A percentile compares a stretch with the other conserved stretches of the same genome.
Evolutionary conservation across 129 eudicot genomes (phyloP).

Genomic region (Escallonia rubra): DNA sequence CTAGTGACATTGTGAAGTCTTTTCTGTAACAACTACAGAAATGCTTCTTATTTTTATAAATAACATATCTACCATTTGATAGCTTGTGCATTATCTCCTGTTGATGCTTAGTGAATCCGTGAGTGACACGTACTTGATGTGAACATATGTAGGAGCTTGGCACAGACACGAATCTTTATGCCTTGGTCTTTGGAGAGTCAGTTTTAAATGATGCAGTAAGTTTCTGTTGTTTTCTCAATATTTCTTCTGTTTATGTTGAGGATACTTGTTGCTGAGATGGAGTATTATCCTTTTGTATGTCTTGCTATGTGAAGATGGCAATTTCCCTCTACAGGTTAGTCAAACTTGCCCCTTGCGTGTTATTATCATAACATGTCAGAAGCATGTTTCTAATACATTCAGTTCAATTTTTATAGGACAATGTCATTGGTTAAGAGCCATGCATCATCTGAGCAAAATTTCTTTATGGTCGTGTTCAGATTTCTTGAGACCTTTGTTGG

Average conservation of each 20-base stretch:
- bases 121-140: constrained; percentile 18
- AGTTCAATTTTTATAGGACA: constrained; percentile 44
- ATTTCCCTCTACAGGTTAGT: constrained; percentile 91
- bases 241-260: constrained; percentile 8
- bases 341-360: constrained; percentile 9
- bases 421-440: constrained; percentile 85
- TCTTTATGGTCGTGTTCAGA: constrained; percentile 64
- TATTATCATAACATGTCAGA: background rate
- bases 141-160: constrained; percentile 84
- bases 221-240: constrained; percentile 6
- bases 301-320: constrained; percentile 68
- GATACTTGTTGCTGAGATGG: constrained; percentile 18
- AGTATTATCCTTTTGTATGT: constrained; percentile 19
- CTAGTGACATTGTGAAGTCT: too few relatives aligned
- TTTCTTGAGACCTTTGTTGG: constrained; percentile 98
- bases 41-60: too few relatives aligned
- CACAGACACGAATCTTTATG: constrained; percentile 84
- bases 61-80: too few relatives aligned
- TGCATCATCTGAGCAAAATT: constrained; percentile 63
- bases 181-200: constrained; percentile 98
- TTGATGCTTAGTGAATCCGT: background rate
- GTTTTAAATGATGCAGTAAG: constrained; percentile 99
- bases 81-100: too few relatives aligned
- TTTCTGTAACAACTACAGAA: too few relatives aligned
- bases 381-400: background rate